Evolutionary conservation across 306 rosid genomes (phyloP).

Genomic region (Quercus parvula): DNA sequence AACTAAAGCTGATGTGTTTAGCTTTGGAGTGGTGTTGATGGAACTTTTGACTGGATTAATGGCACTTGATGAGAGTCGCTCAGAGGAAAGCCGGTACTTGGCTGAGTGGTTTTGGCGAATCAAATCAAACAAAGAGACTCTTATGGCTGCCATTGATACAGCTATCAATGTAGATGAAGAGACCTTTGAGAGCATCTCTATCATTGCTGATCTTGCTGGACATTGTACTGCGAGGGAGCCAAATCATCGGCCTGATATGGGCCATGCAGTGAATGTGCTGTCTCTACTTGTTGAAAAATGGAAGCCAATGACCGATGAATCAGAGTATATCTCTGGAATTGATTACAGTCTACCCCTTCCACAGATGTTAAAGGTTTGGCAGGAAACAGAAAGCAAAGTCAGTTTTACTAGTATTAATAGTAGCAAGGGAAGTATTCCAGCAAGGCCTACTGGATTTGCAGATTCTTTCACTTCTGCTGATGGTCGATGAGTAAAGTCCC

Average conservation of each 20-base stretch:
- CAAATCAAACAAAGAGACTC: conserved; percentile 54
- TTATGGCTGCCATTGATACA: conserved; percentile 66
- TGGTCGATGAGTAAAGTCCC: conserved; percentile 47
- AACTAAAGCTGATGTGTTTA: conserved; percentile 78
- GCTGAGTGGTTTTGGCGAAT: conserved; percentile 80
- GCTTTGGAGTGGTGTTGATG: conserved; percentile 78
- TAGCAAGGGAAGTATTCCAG: conserved; percentile 64
- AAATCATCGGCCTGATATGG: conserved; percentile 74
- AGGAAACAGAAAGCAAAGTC: conserved; percentile 48
- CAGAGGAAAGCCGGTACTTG: conserved; percentile 80
- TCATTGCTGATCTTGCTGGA: conserved; percentile 73
- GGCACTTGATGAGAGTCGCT: conserved; percentile 71
- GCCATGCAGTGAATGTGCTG: conserved; percentile 68
- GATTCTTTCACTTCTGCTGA: conserved; percentile 63
- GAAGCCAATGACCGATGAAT: conserved; percentile 55
- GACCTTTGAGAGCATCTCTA: conserved; percentile 43
- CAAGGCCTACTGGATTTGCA: conserved; percentile 67
- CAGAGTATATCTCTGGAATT: conserved; percentile 38
- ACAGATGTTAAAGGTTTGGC: conserved; percentile 69
- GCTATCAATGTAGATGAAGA: conserved; percentile 41
- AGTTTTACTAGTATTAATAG: conserved; percentile 45
- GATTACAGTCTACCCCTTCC: conserved; percentile 61
- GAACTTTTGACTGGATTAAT: conserved; percentile 70
- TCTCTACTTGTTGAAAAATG: conserved; percentile 60
- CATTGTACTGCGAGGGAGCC: conserved; percentile 85